Base-by-base conservation (phyloP, 371 early-diverging fungal species). In the Lichtheimia hyalospora region DNA sequence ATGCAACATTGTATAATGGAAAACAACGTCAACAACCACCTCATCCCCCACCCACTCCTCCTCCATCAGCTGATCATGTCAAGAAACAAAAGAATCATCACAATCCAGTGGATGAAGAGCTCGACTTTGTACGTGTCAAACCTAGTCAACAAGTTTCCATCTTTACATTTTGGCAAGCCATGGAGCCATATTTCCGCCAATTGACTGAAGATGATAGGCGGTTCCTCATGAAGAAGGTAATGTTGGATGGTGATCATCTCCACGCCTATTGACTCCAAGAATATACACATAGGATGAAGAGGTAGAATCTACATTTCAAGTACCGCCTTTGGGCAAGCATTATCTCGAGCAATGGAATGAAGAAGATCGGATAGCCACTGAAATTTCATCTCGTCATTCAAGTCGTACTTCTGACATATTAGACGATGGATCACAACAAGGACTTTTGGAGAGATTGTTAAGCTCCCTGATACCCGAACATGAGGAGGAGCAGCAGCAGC, bases 341-440 rank as follows among this genome's bases (percentile, higher is more conserved):
- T 96, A 93, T 63, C 63, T 77, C 6, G 89, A 92, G 25, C 82
- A 75, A 28, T 96, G 95, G 95, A 84, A 88, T 2, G 92, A 90
- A 54, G 94, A 95, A 63, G 96, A 96, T 21, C 14, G 39, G 34
- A 18, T 44, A 43, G 20, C 28, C 5, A 40, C 41, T n/a, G 52
- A 23, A 2, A 44, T 27, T 27, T 27, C 27, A 27, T 27, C 27
- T 27, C 34, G 34, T 8, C 34, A 34, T 34, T 1, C 34, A 34
- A 34, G 8, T 34, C 34, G 34, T 8, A 10, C 34, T 34, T 5
- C 46, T 14, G 21, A 18, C 12, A 4, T 21, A n/a, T n/a, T n/a
- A 7, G 46, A n/a, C 5, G 46, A 46, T 46, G 18, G 10, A 18
- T 46, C 52, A 12, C 34, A 43, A 16, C 13, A 58, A 34, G 10